Conservation (phyloP, 2,329 filamentous ascomycete genomes). For the Cercospora sesami region DNA sequence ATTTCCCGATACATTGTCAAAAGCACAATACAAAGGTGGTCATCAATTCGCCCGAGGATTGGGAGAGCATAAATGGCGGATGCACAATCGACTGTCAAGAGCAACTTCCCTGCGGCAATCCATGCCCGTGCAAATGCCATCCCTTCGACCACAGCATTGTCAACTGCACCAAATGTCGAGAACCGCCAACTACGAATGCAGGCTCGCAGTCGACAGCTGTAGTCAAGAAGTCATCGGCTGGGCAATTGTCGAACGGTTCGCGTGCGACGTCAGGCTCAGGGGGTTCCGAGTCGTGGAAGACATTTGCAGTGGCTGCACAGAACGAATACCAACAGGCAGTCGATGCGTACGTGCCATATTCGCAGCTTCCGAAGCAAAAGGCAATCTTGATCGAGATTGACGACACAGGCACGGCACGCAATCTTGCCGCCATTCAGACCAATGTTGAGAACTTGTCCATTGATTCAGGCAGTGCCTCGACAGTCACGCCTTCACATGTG, state of each 20-base stretch:
- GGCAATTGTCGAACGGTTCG: neutral
- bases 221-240: neutral
- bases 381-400: neutral
- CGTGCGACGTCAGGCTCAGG: neutral
- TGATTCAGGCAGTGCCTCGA: neutral
- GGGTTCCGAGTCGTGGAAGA: conserved; percentile 8
- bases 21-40: conserved; percentile 30
- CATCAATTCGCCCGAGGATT: conserved; percentile 52
- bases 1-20: conserved; percentile 32
- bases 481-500: neutral
- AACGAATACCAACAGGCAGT: conserved; percentile 4
- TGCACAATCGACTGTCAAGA: conserved; percentile 52
- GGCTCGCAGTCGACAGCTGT: neutral
- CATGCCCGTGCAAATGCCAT: conserved; percentile 56
- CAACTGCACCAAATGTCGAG: conserved; percentile 30
- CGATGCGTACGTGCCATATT: conserved; percentile 5
- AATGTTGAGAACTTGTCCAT: neutral
- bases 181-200: neutral
- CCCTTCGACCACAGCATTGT: conserved; percentile 42
- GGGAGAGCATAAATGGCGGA: conserved; percentile 55
- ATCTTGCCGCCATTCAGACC: neutral
- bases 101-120: conserved; percentile 53
- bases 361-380: neutral
- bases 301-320: conserved; percentile 12
- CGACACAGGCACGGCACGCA: neutral